These are phyloP conservation scores for Baorangia bicolor DNA, from an alignment of 768 basidiomycete species.

Conservation along the genomic window DNA sequence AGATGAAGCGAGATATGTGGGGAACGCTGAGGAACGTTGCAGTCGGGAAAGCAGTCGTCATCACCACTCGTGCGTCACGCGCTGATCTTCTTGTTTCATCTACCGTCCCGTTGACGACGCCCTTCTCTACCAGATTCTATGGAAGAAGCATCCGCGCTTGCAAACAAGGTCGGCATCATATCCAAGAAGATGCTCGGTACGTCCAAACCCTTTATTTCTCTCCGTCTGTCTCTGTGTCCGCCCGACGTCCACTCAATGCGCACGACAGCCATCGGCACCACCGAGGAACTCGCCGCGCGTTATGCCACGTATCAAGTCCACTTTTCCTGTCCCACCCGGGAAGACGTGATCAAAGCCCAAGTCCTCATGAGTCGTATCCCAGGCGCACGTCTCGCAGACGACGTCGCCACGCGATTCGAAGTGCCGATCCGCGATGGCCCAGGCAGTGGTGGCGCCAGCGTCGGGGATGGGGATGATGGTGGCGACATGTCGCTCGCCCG, in stretches of 20 bases:
- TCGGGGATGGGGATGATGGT: not conserved
- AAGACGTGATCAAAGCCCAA: slow-evolving; percentile 57
- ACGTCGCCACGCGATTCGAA: slow-evolving; percentile 75
- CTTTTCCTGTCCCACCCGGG: slow-evolving; percentile 63
- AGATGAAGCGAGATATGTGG: slow-evolving; percentile 87
- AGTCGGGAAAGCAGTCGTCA: slow-evolving; percentile 65
- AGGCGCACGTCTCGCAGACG: slow-evolving; percentile 64
- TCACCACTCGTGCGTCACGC: slow-evolving; percentile 60
- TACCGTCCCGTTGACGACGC: not conserved
- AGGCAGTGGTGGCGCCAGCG: not conserved
- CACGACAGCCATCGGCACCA: slow-evolving; percentile 61
- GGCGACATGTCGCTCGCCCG: slow-evolving; percentile 48
- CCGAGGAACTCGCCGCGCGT: slow-evolving; percentile 57
- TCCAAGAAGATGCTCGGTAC: slow-evolving; percentile 67
- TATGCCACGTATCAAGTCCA: slow-evolving; percentile 79
- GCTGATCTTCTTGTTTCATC: not conserved
- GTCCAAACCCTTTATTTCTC: slow-evolving; percentile 9
- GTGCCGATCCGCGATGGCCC: slow-evolving; percentile 47
- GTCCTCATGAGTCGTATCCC: slow-evolving; percentile 61
- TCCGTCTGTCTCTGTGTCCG: not conserved
- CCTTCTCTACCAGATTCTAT: slow-evolving; percentile 57
- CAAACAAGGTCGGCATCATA: slow-evolving; percentile 74
- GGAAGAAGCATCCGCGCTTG: slow-evolving; percentile 81
- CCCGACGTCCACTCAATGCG: no score
- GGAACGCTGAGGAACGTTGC: slow-evolving; percentile 62